These are phyloP conservation scores for Marsdenia floribunda DNA, from an alignment of 257 asterid genomes.

Conservation along the genomic window DNA sequence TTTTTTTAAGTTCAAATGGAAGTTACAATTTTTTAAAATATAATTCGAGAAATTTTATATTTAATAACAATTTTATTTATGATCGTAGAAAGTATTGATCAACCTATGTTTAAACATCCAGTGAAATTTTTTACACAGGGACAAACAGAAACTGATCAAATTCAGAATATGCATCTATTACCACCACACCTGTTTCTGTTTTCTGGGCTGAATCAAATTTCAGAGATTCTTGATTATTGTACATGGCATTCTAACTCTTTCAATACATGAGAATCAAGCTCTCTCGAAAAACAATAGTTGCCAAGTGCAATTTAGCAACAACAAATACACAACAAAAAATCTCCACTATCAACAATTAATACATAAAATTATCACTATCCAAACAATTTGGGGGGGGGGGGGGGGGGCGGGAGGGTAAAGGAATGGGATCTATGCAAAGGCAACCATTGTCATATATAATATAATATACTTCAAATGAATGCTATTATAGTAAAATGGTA, in stretches of 20 bases:
- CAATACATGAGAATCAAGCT: not conserved
- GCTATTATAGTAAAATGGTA: constrained; percentile 1
- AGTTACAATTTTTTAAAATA: too few species aligned
- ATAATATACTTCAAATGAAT: constrained; percentile 13
- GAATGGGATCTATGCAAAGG: constrained; percentile 17
- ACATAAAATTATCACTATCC: constrained; percentile 3
- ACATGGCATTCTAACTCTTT: not conserved
- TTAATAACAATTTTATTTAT: too few species aligned
- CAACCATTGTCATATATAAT: not conserved
- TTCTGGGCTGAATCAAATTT: not conserved
- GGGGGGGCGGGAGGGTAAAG: not conserved
- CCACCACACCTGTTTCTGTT: not conserved
- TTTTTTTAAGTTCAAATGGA: too few species aligned
- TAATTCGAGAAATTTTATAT: too few species aligned
- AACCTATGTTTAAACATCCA: too few species aligned
- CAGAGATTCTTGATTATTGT: not conserved
- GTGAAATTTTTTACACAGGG: too few species aligned
- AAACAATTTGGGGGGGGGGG: constrained; percentile 11
- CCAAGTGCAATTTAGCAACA: not conserved
- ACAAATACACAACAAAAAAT: not conserved
- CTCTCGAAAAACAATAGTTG: constrained; percentile 2
- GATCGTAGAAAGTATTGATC: too few species aligned
- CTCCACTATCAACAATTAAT: constrained; percentile 17
- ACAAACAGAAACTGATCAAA: too few species aligned
- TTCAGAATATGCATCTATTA: too few species aligned